These are phyloP conservation scores for Claviceps sp. DNA, from an alignment of 2,329 filamentous ascomycete species.

Conservation along the genomic window DNA sequence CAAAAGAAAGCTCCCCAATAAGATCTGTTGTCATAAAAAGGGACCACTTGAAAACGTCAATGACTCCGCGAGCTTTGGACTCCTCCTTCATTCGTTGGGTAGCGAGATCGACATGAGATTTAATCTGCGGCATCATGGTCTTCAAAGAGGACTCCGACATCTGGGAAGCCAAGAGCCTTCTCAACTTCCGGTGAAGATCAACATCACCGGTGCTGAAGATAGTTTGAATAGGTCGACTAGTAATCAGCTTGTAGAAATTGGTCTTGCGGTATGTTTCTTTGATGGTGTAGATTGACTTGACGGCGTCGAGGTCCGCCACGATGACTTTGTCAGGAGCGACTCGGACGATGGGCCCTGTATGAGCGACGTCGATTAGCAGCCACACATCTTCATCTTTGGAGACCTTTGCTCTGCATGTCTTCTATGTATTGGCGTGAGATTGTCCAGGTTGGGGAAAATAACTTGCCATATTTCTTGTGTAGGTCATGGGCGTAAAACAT, in stretches of 20 bases:
- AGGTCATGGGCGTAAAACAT: constrained; percentile 11
- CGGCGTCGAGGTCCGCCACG: constrained; percentile 10
- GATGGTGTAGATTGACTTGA: constrained; percentile 19
- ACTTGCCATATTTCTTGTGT: constrained; percentile 13
- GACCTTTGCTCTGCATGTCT: too few relatives aligned
- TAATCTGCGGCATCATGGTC: constrained; percentile 19
- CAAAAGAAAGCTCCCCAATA: constrained; percentile 40
- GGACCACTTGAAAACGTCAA: constrained; percentile 40
- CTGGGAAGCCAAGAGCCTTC: constrained; percentile 27
- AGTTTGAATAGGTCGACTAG: constrained; percentile 7
- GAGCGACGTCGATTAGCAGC: background rate
- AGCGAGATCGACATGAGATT: constrained; percentile 22
- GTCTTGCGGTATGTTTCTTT: constrained; percentile 15
- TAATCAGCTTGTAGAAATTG: constrained; percentile 10
- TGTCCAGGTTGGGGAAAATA: background rate
- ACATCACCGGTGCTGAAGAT: constrained; percentile 28
- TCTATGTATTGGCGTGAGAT: too few relatives aligned
- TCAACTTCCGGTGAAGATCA: constrained; percentile 24
- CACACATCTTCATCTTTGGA: background rate
- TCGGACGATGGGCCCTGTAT: constrained; percentile 14
- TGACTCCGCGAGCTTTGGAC: constrained; percentile 18
- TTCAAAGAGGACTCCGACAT: constrained; percentile 24
- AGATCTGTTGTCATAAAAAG: constrained; percentile 40
- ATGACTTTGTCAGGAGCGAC: constrained; percentile 12
- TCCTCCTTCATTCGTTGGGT: constrained; percentile 32